Evolutionary conservation across 768 basidiomycete genomes (phyloP), one percentile per base, ranked within the genome.

Genomic region (Xerocomellus dryophilus): DNA sequence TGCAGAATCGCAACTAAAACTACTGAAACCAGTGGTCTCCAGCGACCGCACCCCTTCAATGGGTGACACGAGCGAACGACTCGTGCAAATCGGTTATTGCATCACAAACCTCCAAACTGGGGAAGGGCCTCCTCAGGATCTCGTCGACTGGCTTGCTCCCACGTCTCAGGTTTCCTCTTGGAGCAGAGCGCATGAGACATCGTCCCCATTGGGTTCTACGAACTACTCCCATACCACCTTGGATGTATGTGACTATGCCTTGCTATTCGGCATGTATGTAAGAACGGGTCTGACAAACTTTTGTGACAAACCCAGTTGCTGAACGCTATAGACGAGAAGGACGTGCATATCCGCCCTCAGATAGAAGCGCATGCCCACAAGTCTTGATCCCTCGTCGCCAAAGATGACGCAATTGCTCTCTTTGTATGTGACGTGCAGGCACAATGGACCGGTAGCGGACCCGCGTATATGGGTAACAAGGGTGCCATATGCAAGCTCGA

Each of bases 191-290:
- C 90, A 5, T 91, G 93, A 41, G 93, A 94, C 67, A 81, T 95
- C 32, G 81, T 96, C 39, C 93, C 86, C 6, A 88, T 98, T 48
- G 93, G 92, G 4, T 94, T 97, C 60, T 95, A 98, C 68, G 96
- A 98, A 69, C 78, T 96, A 21, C 77, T 95, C 14, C 94, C 93
- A 8, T 77, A 97, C 3, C 90, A 95, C 66, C 83, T 93, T 39
- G 88, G 90, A 57, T 78, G 89, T 93, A 71, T 61, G 88, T 83
- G 50, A 47, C 17, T 51, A 45, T 51, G 50, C 36, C n/a, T 18
- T 15, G n/a, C 39, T 50, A 45, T 51, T 50, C 35, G 17, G 21
- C 27, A 18, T 35, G 11, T 11, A 5, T 51, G 11, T 25, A 27
- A 17, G 17, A 23, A 12, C 20, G 10, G 8, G 8, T 44, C 48